Evolutionary conservation across 2,329 filamentous ascomycete genomes (phyloP).

Genomic region (Cladophialophora immunda): DNA sequence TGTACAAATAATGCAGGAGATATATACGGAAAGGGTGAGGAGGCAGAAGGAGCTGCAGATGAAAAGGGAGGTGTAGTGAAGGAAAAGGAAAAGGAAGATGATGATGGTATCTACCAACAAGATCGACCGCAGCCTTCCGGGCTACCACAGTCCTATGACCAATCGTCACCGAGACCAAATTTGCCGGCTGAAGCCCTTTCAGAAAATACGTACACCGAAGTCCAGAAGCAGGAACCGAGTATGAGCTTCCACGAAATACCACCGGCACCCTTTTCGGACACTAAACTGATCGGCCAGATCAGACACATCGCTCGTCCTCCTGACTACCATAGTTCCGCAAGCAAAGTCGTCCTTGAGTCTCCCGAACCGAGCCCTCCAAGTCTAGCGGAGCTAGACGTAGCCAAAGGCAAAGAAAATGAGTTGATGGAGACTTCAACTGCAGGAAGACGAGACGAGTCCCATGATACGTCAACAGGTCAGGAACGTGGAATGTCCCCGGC

Average conservation of each 20-base stretch:
- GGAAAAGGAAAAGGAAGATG: slow-evolving; percentile 4
- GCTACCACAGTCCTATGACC: not conserved
- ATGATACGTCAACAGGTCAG: not conserved
- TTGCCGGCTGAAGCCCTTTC: not conserved
- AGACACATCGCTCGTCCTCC: slow-evolving; percentile 22
- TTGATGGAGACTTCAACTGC: not conserved
- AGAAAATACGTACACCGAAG: not conserved
- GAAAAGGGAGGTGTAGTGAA: not conserved
- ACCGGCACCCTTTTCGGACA: slow-evolving; percentile 11
- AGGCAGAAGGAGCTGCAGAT: not conserved
- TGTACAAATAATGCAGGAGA: slow-evolving; percentile 9
- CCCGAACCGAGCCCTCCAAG: not conserved
- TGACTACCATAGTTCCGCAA: not conserved
- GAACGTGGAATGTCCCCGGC: not conserved
- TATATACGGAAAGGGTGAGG: not conserved
- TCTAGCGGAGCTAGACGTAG: not conserved
- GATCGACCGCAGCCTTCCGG: not conserved
- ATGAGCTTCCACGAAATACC: not conserved
- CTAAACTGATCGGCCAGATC: slow-evolving; percentile 21
- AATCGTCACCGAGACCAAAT: not conserved
- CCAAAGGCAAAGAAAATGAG: not conserved
- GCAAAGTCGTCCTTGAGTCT: not conserved
- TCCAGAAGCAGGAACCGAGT: not conserved
- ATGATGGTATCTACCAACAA: not conserved
- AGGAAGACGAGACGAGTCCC: not conserved